Percentiles rank a stretch among this genome's conserved stretches.
These are phyloP conservation scores for Lyophyllum shimeji DNA, from an alignment of 768 basidiomycete genomes.

Conservation along the genomic window DNA sequence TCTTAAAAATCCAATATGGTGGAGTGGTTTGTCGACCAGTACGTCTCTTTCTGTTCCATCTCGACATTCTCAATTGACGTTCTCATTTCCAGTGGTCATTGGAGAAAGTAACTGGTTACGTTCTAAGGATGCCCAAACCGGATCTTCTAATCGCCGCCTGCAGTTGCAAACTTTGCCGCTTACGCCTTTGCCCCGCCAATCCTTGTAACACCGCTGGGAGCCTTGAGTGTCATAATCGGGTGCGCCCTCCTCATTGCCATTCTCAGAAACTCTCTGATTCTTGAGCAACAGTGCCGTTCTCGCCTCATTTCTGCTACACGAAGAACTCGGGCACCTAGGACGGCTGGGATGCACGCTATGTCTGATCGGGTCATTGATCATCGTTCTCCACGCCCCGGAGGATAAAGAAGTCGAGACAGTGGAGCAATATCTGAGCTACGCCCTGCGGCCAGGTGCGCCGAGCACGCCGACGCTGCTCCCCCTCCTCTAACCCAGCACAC, in stretches of 20 bases:
- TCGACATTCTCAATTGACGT: neutral
- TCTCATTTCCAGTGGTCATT: constrained; percentile 66
- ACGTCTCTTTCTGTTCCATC: constrained; percentile 34
- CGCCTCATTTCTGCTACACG: constrained; percentile 89
- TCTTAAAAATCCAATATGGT: constrained; percentile 92
- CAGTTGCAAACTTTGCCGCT: constrained; percentile 90
- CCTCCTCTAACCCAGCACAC: neutral
- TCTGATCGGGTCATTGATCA: constrained; percentile 86
- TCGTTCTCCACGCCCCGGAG: constrained; percentile 94
- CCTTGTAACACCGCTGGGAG: constrained; percentile 97
- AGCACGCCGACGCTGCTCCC: neutral
- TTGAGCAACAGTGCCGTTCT: constrained; percentile 73
- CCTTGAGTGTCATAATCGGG: constrained; percentile 95
- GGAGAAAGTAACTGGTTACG: constrained; percentile 70
- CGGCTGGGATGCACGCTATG: constrained; percentile 83
- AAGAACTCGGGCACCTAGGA: constrained; percentile 93
- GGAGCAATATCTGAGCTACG: constrained; percentile 89
- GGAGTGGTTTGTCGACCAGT: constrained; percentile 94
- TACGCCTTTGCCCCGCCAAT: constrained; percentile 98
- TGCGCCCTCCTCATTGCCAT: constrained; percentile 36
- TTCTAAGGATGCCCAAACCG: neutral
- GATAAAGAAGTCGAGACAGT: constrained; percentile 93
- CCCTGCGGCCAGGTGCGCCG: constrained; percentile 83
- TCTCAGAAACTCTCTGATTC: neutral
- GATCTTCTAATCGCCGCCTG: constrained; percentile 7